Evolutionary conservation across 2,329 filamentous ascomycete species (phyloP), one percentile per base, ranked within the genome.

Genomic region (Aspergillus ochraceoroseus): DNA sequence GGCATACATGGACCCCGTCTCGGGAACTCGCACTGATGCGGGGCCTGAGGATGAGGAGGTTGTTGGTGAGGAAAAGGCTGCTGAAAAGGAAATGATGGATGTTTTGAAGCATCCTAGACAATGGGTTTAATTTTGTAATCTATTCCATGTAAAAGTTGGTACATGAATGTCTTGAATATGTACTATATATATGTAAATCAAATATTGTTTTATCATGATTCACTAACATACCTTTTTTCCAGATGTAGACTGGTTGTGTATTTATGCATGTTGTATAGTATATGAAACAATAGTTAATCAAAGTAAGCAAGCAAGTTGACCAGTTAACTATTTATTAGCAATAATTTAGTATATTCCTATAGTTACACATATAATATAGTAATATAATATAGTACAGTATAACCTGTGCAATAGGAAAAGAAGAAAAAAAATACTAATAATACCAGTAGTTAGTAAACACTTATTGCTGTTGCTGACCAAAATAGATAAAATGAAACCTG

Each of bases 1-100:
- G 92, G 80, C 84, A 61, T 98, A 98, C 65, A 95, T 95, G 89
- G 85, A 95, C 65, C 65, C 67, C 0, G 58, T 70, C 2, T 70
- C 66, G 2, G 68, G 68, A 6, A 71, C 68, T 6, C 59, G 65
- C 22, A 65, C 64, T 4, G 65, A 65, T 22, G 53, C 44, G 83
- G 78, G 61, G 68, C 82, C 45, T 4, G 55, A 58, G 22, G 63
- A 61, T 28, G 64, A 65, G 17, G 59, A 65, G 17, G 51, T 54
- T 7, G 47, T 57, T 20, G 56, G 49, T 8, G 57, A 64, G 19
- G 61, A 65, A 18, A 62, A 61, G 46, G 51, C 53, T 31, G 61
- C 56, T 49, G 92, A 98, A 70, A 83, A 85, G 64, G 76, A 87
- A 51, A 67, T 96, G 47, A 72, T 95, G 33, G 82, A 90, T 44